Evolutionary conservation across 2,329 filamentous ascomycete species (phyloP), one percentile per base, ranked within the genome.

Genomic region (Colletotrichum tofieldiae): DNA sequence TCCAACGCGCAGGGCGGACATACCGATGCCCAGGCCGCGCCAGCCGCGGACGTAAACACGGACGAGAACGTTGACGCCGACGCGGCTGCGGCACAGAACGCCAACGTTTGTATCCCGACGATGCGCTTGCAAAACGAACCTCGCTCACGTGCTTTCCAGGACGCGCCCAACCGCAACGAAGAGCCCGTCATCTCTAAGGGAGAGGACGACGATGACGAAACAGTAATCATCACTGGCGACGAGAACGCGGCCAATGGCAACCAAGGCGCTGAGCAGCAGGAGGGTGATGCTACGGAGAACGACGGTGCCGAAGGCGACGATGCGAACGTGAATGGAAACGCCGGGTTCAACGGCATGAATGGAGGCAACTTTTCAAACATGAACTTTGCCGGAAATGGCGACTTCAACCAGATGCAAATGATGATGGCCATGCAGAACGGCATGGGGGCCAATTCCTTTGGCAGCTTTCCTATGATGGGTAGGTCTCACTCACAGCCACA

Each of bases 401-500:
- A 93, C 77, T 91, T 93, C 82, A 93, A 91, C 79, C 91, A 93
- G 86, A 94, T 95, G 91, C 92, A 94, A 81, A 90, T 90, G 91
- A 90, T 94, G 92, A 92, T 93, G 91, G 86, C 90, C 82, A 89
- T 94, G 93, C 88, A 93, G 82, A 89, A 93, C 78, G 89, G 89
- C 76, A 91, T 92, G 88, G 85, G 85, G 55, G 81, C 85, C 39
- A 86, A 84, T 75, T 83, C 83, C 2, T 91, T 91, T 78, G 86
- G 86, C 70, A 85, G 84, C 73, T 92, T 92, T 78, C 87, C 93
- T 65, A 94, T 96, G 91, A 98, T 98, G 93, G 93, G 95, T 98
- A 90, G 80, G 93, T 87, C 37, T 59, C 12, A 41, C 8, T 35
- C 29, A 14, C 47, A 29, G 23, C 11, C 39, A n/a, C 60, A 32